These are phyloP conservation scores for Pleurotus eryngii DNA, from an alignment of 768 basidiomycete species.

Conservation along the genomic window DNA sequence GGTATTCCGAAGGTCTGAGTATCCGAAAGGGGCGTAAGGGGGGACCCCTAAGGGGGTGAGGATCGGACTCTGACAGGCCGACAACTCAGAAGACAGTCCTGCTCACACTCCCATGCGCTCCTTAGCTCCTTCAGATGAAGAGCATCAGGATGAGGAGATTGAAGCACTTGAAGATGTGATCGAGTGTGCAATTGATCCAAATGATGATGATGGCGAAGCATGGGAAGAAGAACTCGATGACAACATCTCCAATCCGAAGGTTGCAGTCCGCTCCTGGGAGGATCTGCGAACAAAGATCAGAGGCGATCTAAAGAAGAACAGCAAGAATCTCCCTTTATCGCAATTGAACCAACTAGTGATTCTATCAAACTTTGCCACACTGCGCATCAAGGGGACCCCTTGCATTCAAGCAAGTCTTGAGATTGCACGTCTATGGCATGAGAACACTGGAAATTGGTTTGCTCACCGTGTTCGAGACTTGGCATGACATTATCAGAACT, in stretches of 20 bases:
- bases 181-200: not conserved
- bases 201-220: conserved; percentile 10
- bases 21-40: too few relatives aligned
- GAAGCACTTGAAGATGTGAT: too few relatives aligned
- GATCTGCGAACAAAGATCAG: conserved; percentile 26
- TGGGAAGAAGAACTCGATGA: conserved; percentile 22
- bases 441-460: conserved; percentile 24
- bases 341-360: conserved; percentile 29
- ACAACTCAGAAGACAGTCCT: too few relatives aligned
- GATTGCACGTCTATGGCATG: conserved; percentile 36
- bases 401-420: conserved; percentile 26
- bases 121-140: not conserved
- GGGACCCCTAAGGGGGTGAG: too few relatives aligned
- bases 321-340: conserved; percentile 18
- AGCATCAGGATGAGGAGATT: not conserved
- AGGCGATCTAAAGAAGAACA: conserved; percentile 23
- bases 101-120: not conserved
- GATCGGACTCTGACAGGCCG: too few relatives aligned
- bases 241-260: conserved; percentile 1
- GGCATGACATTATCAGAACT: conserved; percentile 10
- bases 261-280: conserved; percentile 21
- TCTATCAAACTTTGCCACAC: conserved; percentile 31
- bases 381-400: conserved; percentile 26
- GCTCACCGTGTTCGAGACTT: conserved; percentile 24
- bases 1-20: too few relatives aligned